These are phyloP conservation scores for Adansonia rubrostipa DNA, from an alignment of 441 rosid species.

Conservation along the genomic window DNA sequence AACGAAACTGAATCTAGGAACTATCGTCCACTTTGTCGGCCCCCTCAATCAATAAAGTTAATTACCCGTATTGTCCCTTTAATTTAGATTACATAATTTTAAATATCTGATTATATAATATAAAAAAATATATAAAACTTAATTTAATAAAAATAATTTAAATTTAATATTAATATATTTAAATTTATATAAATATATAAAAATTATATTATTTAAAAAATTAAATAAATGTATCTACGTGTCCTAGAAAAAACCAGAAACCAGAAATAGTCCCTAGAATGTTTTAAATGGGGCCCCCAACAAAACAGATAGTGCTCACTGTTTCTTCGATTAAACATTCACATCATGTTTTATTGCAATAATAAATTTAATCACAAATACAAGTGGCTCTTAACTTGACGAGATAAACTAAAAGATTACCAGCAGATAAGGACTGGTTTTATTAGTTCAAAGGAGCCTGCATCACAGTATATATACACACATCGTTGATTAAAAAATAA, in stretches of 20 bases:
- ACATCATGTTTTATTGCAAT: slow-evolving; percentile 19
- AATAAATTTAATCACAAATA: background rate
- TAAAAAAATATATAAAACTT: too few species aligned
- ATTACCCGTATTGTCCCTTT: background rate
- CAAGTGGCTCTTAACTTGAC: slow-evolving; percentile 23
- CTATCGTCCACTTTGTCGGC: slow-evolving; percentile 44
- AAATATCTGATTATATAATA: background rate
- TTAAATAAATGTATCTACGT: background rate
- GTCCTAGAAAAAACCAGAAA: background rate
- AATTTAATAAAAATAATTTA: too few species aligned
- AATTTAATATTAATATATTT: too few species aligned
- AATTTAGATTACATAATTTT: too few species aligned
- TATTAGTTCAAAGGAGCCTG: slow-evolving; percentile 27
- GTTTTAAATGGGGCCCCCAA: slow-evolving; percentile 21
- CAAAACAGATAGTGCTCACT: background rate
- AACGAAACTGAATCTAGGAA: slow-evolving; percentile 33
- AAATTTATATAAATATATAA: too few species aligned
- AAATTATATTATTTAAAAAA: too few species aligned
- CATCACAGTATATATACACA: slow-evolving; percentile 24
- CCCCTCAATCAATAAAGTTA: background rate
- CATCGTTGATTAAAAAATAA: too few species aligned
- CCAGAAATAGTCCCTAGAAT: background rate
- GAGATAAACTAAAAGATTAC: slow-evolving; percentile 20
- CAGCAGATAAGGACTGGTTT: slow-evolving; percentile 37
- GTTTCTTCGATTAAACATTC: slow-evolving; percentile 26